These are phyloP conservation scores for Dactylellina sp. DNA, from an alignment of 2,329 filamentous ascomycete species.

Conservation along the genomic window DNA sequence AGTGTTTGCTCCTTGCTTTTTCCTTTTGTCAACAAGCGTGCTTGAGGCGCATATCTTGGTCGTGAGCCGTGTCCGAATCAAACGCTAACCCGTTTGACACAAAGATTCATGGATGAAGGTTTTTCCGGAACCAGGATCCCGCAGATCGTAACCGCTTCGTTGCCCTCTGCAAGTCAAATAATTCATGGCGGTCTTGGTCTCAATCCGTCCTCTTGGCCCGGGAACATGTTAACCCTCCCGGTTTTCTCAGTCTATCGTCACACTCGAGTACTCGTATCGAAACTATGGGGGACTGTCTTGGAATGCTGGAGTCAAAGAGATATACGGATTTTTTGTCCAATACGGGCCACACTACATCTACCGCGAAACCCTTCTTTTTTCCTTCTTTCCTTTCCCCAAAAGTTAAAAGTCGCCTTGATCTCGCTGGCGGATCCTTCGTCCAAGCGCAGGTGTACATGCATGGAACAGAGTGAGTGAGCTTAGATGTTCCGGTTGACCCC, in stretches of 20 bases:
- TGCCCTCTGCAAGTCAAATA: constrained; percentile 13
- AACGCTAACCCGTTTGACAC: constrained; percentile 38
- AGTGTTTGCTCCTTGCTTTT: constrained; percentile 24
- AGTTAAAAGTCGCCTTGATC: background rate
- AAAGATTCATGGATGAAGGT: constrained; percentile 56
- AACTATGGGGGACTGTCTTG: too few relatives aligned
- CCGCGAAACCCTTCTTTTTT: too few relatives aligned
- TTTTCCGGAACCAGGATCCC: constrained; percentile 54
- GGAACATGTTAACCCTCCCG: background rate
- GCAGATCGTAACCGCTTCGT: constrained; percentile 51
- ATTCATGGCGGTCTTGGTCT: background rate
- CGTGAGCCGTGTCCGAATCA: constrained; percentile 46
- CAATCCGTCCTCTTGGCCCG: background rate
- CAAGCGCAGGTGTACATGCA: background rate
- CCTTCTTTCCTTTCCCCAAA: too few relatives aligned
- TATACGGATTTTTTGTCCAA: too few relatives aligned
- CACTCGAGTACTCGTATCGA: too few relatives aligned
- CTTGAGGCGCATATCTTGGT: constrained; percentile 36
- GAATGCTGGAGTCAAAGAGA: too few relatives aligned
- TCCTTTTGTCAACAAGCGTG: constrained; percentile 30
- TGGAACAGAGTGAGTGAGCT: background rate
- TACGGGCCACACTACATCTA: too few relatives aligned
- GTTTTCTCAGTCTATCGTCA: background rate
- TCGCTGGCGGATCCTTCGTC: too few relatives aligned
- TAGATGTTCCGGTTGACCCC: background rate